Percentiles rank a stretch among this genome's conserved stretches.
Evolutionary conservation across 352 stramenopile genomes (phyloP).

Genomic region (Thalassiosira pacifica): DNA sequence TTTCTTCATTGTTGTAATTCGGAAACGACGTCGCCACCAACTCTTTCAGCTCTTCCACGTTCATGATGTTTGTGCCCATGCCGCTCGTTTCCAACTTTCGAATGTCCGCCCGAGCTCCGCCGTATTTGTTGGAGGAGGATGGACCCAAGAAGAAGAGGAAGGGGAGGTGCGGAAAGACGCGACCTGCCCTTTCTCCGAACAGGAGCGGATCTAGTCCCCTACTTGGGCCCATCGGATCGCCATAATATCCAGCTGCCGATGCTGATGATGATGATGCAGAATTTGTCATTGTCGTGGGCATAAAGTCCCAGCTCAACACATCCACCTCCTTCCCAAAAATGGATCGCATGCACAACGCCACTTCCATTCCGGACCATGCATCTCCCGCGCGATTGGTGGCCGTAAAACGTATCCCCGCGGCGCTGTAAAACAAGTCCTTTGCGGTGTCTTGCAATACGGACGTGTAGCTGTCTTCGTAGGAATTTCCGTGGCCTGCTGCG

Average conservation of each 20-base stretch:
- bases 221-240: constrained; percentile 2
- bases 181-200: constrained; percentile 30
- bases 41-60: constrained; percentile 19
- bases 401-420: constrained; percentile 68
- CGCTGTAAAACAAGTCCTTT: constrained; percentile 51
- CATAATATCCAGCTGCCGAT: background rate
- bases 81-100: constrained; percentile 29
- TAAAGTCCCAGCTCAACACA: constrained; percentile 77
- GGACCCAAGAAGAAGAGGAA: constrained; percentile 30
- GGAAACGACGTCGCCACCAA: constrained; percentile 23
- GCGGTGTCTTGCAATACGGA: constrained; percentile 65
- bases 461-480: constrained; percentile 72
- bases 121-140: background rate
- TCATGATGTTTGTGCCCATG: constrained; percentile 21
- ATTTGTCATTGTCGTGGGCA: background rate
- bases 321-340: constrained; percentile 74
- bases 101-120: constrained; percentile 11
- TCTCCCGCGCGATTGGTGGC: constrained; percentile 70
- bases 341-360: constrained; percentile 69
- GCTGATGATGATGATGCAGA: too few relatives aligned
- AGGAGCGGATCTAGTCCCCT: constrained; percentile 20
- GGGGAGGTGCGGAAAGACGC: constrained; percentile 18
- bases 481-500: constrained; percentile 47
- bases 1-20: constrained; percentile 7
- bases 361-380: constrained; percentile 45